Evolutionary conservation across 441 rosid species (phyloP).

Genomic region (Pelargonium cotyledonis): DNA sequence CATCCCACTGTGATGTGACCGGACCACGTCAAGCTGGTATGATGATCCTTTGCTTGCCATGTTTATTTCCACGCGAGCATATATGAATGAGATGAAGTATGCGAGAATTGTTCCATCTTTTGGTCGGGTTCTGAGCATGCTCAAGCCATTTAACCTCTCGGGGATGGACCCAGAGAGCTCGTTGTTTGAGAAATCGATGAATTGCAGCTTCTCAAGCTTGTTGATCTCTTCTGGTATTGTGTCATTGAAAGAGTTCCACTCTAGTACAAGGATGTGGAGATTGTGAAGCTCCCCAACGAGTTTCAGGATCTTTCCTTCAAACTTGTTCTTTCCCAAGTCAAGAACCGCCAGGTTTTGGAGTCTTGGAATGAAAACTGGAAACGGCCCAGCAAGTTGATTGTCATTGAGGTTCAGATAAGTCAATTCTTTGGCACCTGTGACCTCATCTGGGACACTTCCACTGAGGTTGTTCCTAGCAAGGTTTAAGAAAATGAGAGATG

Average conservation of each 20-base stretch:
- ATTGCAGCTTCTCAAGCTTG: slow-evolving; percentile 16
- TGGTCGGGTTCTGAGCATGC: slow-evolving; percentile 7
- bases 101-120: slow-evolving; percentile 5
- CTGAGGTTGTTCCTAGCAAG: slow-evolving; percentile 21
- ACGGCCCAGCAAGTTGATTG: slow-evolving; percentile 23
- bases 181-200: slow-evolving; percentile 14
- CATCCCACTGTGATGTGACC: slow-evolving; percentile 8
- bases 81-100: neutral
- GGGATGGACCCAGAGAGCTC: slow-evolving; percentile 17
- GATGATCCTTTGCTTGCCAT: slow-evolving; percentile 11
- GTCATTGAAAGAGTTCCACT: slow-evolving; percentile 12
- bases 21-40: neutral
- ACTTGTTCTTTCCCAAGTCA: slow-evolving; percentile 20
- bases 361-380: slow-evolving; percentile 21
- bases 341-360: slow-evolving; percentile 16
- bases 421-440: slow-evolving; percentile 14
- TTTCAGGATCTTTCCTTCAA: slow-evolving; percentile 17
- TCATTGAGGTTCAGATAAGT: slow-evolving; percentile 14
- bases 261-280: slow-evolving; percentile 13
- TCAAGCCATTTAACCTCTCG: slow-evolving; percentile 10
- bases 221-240: slow-evolving; percentile 21
- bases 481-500: slow-evolving; percentile 18
- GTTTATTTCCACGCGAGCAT: slow-evolving; percentile 8
- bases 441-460: slow-evolving; percentile 14
- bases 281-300: slow-evolving; percentile 11